phyloP scores from a whole-genome alignment of 2,329 filamentous ascomycete genomes.

The Fusarium albosuccineum region DNA sequence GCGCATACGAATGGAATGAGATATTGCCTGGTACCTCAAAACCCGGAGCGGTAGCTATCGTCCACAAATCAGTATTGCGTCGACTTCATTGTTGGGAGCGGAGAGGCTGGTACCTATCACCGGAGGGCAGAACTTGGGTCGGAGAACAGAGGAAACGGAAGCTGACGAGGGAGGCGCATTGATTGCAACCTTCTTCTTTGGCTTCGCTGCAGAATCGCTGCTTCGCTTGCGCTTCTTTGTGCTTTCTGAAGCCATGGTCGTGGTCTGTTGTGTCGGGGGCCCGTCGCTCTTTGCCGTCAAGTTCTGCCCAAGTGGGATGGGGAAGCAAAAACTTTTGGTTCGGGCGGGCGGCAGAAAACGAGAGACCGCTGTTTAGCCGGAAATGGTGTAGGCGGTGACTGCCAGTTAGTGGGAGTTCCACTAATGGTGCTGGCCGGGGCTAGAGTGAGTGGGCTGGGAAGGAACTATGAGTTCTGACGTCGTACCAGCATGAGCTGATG shows the following conservation, averaged over 20 bases:
- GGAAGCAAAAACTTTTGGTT: conserved; percentile 14
- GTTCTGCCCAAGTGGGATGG: conserved; percentile 43
- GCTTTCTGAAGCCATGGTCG: conserved; percentile 55
- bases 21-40: conserved; percentile 52
- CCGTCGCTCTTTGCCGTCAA: conserved; percentile 19
- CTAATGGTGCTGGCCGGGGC: not conserved
- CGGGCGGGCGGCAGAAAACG: conserved; percentile 42
- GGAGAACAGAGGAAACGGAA: conserved; percentile 61
- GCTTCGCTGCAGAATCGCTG: conserved; percentile 55
- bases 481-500: conserved; percentile 16
- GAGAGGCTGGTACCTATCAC: conserved; percentile 61
- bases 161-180: conserved; percentile 56
- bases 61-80: conserved; percentile 41
- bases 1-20: conserved; percentile 64
- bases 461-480: conserved; percentile 26
- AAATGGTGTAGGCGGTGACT: conserved; percentile 37
- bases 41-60: conserved; percentile 52
- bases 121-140: conserved; percentile 63
- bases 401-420: conserved; percentile 1
- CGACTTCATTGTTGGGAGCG: not conserved
- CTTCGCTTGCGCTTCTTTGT: conserved; percentile 68
- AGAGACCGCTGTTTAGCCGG: conserved; percentile 44
- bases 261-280: conserved; percentile 11
- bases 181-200: conserved; percentile 67
- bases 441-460: not conserved